Percentiles rank a stretch among this genome's conserved stretches.
These are phyloP conservation scores for Diaporthe helianthi DNA, from an alignment of 2,329 filamentous ascomycete species.

Conservation along the genomic window DNA sequence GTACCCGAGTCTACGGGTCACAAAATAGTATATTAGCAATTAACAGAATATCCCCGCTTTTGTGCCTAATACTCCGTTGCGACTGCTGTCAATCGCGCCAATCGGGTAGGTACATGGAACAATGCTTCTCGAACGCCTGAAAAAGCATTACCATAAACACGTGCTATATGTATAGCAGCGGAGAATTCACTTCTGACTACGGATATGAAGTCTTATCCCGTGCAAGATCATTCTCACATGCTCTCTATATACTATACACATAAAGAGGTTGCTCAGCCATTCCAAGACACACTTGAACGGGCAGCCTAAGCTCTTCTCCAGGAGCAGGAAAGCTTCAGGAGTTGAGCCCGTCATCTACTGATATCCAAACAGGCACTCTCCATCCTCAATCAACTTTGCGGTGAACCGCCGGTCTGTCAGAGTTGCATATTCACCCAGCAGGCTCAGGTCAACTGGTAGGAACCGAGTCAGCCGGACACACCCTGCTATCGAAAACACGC, in stretches of 20 bases:
- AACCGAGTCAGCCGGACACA: background rate
- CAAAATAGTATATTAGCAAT: background rate
- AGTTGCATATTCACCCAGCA: background rate
- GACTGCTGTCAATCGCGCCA: too few species aligned
- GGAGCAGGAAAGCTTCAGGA: background rate
- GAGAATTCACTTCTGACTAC: too few species aligned
- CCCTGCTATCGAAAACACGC: background rate
- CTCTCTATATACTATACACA: background rate
- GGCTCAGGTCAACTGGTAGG: too few species aligned
- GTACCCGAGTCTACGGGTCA: background rate
- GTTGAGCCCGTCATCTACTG: background rate
- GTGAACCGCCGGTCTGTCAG: slow-evolving; percentile 5
- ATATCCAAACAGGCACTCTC: background rate
- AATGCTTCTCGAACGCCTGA: too few species aligned
- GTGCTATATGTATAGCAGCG: too few species aligned
- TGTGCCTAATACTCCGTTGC: too few species aligned
- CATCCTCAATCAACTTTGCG: background rate
- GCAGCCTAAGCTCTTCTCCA: background rate
- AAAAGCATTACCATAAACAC: too few species aligned
- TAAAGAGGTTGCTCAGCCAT: background rate
- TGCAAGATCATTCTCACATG: background rate
- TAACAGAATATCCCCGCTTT: background rate
- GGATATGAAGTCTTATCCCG: background rate
- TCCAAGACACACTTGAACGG: background rate
- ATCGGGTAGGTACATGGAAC: too few species aligned